These are phyloP conservation scores for Stagonosporopsis rhizophila DNA, from an alignment of 2,329 filamentous ascomycete genomes.

Conservation along the genomic window DNA sequence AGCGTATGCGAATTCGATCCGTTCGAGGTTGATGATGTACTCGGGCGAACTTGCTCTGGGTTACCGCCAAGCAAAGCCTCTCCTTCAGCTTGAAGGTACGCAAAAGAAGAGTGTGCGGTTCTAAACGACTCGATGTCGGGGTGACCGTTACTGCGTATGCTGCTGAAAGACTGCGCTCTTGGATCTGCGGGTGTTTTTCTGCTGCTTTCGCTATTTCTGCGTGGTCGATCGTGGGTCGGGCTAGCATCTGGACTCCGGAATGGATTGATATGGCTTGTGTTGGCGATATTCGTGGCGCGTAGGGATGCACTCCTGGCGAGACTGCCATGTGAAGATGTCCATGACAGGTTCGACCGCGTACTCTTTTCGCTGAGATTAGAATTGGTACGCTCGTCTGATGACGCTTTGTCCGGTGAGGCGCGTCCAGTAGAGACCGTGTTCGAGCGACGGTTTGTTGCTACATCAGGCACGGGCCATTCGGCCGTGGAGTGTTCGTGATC, in stretches of 20 bases:
- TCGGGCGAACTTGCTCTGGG: slow-evolving; percentile 40
- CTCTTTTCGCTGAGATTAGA: slow-evolving; percentile 64
- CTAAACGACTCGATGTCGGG: slow-evolving; percentile 59
- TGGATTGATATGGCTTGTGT: slow-evolving; percentile 34
- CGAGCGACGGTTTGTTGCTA: slow-evolving; percentile 19
- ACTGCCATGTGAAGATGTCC: slow-evolving; percentile 49
- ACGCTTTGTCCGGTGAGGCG: slow-evolving; percentile 57
- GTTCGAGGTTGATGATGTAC: slow-evolving; percentile 40
- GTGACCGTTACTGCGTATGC: slow-evolving; percentile 45
- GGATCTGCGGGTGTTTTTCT: slow-evolving; percentile 32
- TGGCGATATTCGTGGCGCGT: slow-evolving; percentile 51
- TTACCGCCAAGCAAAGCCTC: slow-evolving; percentile 59
- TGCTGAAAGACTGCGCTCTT: slow-evolving; percentile 43
- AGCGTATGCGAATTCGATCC: slow-evolving; percentile 34
- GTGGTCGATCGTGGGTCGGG: slow-evolving; percentile 33
- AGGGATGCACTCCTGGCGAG: slow-evolving; percentile 56
- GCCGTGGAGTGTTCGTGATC: slow-evolving; percentile 3
- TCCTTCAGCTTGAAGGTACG: slow-evolving; percentile 59
- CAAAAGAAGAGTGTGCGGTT: slow-evolving; percentile 59
- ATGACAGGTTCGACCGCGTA: slow-evolving; percentile 53
- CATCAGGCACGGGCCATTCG: slow-evolving; percentile 27
- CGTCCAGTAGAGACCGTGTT: slow-evolving; percentile 42
- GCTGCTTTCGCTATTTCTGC: slow-evolving; percentile 25
- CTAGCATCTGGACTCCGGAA: slow-evolving; percentile 46
- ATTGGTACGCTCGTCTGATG: slow-evolving; percentile 58